phyloP scores from a whole-genome alignment of 169 alveolate genomes.

The Theileria luwenshuni region DNA sequence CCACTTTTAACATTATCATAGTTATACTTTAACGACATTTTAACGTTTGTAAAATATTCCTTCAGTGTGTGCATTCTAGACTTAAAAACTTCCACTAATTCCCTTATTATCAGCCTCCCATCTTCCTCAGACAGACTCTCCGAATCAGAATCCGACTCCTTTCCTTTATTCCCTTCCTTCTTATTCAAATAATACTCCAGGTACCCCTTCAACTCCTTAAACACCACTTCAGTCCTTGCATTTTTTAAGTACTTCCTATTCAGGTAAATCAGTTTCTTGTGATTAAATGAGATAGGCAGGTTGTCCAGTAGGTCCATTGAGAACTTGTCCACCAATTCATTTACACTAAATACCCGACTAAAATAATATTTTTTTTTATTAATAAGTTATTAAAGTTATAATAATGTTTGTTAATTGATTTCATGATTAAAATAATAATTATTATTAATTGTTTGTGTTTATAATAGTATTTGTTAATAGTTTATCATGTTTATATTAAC shows the following conservation, averaged over 20 bases:
- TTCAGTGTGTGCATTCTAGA: slow-evolving; percentile 3
- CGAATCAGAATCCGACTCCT: too few species aligned
- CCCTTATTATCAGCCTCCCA: background rate
- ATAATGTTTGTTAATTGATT: too few species aligned
- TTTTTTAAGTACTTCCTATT: slow-evolving; percentile 35
- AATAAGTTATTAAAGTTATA: too few species aligned
- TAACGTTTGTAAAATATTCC: slow-evolving; percentile 9
- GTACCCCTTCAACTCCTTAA: background rate
- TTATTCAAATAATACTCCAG: background rate
- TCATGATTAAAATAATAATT: too few species aligned
- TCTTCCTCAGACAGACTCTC: too few species aligned
- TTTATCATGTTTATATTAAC: too few species aligned
- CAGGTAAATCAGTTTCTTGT: slow-evolving; percentile 41
- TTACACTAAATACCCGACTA: slow-evolving; percentile 27
- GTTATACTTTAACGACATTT: background rate
- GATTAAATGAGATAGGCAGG: slow-evolving; percentile 44
- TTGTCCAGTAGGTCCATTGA: slow-evolving; percentile 25
- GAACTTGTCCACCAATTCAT: slow-evolving; percentile 22
- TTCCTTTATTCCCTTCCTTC: background rate
- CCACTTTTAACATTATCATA: background rate
- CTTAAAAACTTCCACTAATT: slow-evolving; percentile 6
- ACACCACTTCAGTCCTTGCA: background rate
- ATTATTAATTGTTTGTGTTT: too few species aligned
- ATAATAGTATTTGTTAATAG: too few species aligned
- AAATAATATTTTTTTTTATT: too few species aligned